Percentiles rank a stretch among this genome's conserved stretches.
phyloP scores from a whole-genome alignment of 495 filamentous ascomycete genomes.

The Chaetomium cochliodes region DNA sequence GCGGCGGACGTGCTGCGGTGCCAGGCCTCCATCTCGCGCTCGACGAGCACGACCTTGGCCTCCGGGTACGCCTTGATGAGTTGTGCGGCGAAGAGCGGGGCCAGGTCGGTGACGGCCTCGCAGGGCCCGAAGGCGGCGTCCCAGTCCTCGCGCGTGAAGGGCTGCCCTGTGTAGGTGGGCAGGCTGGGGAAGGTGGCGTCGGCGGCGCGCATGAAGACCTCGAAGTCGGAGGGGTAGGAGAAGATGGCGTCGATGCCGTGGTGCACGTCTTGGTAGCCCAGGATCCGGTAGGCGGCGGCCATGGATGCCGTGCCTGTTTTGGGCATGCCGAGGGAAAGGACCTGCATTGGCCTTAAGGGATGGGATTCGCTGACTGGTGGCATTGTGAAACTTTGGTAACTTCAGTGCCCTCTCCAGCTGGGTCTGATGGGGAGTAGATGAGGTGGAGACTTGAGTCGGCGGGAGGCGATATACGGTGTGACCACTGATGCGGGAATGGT shows the following conservation, averaged over 20 bases:
- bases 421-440: too few relatives aligned
- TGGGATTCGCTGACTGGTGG: too few relatives aligned
- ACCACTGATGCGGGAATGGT: too few relatives aligned
- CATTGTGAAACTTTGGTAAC: too few relatives aligned
- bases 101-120: constrained; percentile 44
- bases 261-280: constrained; percentile 64
- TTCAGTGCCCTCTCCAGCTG: too few relatives aligned
- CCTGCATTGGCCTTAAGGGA: constrained; percentile 54
- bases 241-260: constrained; percentile 64
- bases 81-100: constrained; percentile 44
- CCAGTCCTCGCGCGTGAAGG: constrained; percentile 53
- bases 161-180: background rate
- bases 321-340: constrained; percentile 60
- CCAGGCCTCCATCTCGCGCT: constrained; percentile 44
- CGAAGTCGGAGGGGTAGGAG: constrained; percentile 59
- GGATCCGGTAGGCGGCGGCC: constrained; percentile 55
- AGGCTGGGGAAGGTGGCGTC: constrained; percentile 21
- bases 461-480: too few relatives aligned
- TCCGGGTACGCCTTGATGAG: constrained; percentile 50
- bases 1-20: constrained; percentile 27
- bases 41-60: constrained; percentile 45
- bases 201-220: constrained; percentile 46
- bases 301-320: constrained; percentile 64
- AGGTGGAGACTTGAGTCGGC: too few relatives aligned
- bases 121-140: constrained; percentile 47